Evolutionary conservation across 1,284 basidiomycete genomes (phyloP).

Genomic region (Malassezia brasiliensis): DNA sequence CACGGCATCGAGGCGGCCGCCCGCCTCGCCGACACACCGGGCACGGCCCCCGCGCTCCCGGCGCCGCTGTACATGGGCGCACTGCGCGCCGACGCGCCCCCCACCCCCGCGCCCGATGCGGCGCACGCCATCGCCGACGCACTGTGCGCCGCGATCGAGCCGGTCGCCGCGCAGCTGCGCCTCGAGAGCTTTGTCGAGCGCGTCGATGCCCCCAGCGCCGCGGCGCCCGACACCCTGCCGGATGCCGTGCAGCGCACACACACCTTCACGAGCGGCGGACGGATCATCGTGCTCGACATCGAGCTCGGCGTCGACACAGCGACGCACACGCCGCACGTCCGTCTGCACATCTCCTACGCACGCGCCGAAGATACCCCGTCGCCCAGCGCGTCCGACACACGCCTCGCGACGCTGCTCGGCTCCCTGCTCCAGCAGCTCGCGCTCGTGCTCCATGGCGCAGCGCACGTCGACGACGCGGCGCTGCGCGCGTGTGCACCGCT

Average conservation of each 20-base stretch:
- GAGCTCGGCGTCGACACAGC: neutral
- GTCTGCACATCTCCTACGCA: slow-evolving; percentile 14
- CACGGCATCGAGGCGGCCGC: neutral
- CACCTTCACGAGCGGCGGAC: slow-evolving; percentile 14
- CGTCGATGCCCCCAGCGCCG: neutral
- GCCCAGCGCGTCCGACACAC: neutral
- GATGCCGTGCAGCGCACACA: slow-evolving; percentile 6
- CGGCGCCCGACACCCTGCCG: neutral
- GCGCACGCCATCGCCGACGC: slow-evolving; percentile 2
- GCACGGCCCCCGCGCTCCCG: neutral
- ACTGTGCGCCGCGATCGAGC: slow-evolving; percentile 4
- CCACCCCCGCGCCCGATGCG: neutral
- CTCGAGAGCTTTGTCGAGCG: slow-evolving; percentile 16
- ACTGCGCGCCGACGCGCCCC: neutral
- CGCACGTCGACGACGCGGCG: neutral
- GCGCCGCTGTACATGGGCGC: slow-evolving; percentile 3
- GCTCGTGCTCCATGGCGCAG: slow-evolving; percentile 3
- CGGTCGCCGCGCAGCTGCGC: neutral
- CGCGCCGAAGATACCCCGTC: neutral
- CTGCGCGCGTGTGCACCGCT: neutral
- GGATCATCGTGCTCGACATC: slow-evolving; percentile 18
- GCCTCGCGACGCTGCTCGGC: slow-evolving; percentile 4
- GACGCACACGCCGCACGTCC: neutral
- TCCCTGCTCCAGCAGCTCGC: slow-evolving; percentile 7
- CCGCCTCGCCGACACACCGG: neutral